A percentile compares a stretch with the other conserved stretches of the same genome.
Evolutionary conservation across 2,329 filamentous ascomycete genomes (phyloP).

Genomic region (Cladosporium velox): DNA sequence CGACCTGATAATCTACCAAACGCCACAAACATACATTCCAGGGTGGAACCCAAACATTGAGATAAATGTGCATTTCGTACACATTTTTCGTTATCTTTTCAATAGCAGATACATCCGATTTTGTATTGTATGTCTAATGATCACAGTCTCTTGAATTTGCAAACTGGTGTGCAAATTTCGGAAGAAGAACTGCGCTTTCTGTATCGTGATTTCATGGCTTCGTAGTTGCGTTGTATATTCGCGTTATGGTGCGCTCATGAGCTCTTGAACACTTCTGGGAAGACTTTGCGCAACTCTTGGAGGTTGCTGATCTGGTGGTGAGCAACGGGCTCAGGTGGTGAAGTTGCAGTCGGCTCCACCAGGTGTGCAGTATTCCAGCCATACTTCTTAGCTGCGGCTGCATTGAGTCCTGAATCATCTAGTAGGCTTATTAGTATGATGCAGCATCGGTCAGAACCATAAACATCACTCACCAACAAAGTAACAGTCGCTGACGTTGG

Average conservation of each 20-base stretch:
- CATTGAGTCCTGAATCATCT: conserved; percentile 90
- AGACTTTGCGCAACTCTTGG: conserved; percentile 72
- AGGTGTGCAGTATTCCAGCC: conserved; percentile 89
- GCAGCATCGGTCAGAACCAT: not conserved
- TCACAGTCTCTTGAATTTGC: not conserved
- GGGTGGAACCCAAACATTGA: not conserved
- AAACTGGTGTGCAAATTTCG: not conserved
- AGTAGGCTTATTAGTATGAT: not conserved
- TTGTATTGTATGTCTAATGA: not conserved
- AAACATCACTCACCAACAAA: conserved; percentile 75
- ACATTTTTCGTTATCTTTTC: not conserved
- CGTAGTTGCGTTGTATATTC: not conserved
- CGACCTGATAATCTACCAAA: not conserved
- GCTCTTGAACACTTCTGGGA: conserved; percentile 83
- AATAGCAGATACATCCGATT: not conserved
- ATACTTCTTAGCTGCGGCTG: conserved; percentile 70
- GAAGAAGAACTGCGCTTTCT: not conserved
- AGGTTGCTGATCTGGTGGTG: conserved; percentile 74
- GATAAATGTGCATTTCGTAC: not conserved
- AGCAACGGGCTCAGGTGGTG: conserved; percentile 61
- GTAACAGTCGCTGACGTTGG: conserved; percentile 72
- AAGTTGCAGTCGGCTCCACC: conserved; percentile 71
- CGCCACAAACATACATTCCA: too few relatives aligned
- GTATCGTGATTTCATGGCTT: not conserved
- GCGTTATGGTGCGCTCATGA: conserved; percentile 20